Percentiles rank a stretch among this genome's conserved stretches.
phyloP scores from a whole-genome alignment of 768 basidiomycete genomes.

The Ramaria rubella region DNA sequence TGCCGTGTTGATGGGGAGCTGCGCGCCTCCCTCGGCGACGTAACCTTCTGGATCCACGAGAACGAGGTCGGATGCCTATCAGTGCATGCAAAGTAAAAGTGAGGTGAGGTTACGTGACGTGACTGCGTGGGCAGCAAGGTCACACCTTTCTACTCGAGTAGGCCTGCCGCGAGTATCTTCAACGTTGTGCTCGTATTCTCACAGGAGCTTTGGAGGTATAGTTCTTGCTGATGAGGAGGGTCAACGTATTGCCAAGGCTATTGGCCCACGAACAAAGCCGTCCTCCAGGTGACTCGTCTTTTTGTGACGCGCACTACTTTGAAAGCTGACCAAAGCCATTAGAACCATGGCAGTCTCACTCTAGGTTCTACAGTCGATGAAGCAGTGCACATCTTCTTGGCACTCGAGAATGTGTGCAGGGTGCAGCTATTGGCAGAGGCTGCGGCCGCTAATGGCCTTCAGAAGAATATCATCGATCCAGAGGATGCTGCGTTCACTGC shows the following conservation, averaged over 20 bases:
- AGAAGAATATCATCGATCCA: neutral
- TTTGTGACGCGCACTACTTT: too few relatives aligned
- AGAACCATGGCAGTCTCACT: slow-evolving; percentile 6
- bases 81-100: too few relatives aligned
- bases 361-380: slow-evolving; percentile 8
- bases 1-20: neutral
- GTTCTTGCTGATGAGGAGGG: slow-evolving; percentile 6
- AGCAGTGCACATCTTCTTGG: slow-evolving; percentile 4
- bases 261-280: slow-evolving; percentile 7
- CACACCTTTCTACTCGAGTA: too few relatives aligned
- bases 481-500: neutral
- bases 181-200: too few relatives aligned
- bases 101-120: too few relatives aligned
- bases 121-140: too few relatives aligned
- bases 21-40: neutral
- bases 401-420: slow-evolving; percentile 18
- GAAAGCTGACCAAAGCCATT: too few relatives aligned
- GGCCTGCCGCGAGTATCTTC: too few relatives aligned
- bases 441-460: too few relatives aligned
- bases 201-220: slow-evolving; percentile 6
- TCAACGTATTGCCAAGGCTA: slow-evolving; percentile 4
- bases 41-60: neutral
- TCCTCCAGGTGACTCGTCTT: too few relatives aligned
- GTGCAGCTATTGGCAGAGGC: slow-evolving; percentile 17
- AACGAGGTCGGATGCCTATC: neutral